These are phyloP conservation scores for Umbelopsis isabellina DNA, from an alignment of 192 early-diverging fungal genomes.

Conservation along the genomic window DNA sequence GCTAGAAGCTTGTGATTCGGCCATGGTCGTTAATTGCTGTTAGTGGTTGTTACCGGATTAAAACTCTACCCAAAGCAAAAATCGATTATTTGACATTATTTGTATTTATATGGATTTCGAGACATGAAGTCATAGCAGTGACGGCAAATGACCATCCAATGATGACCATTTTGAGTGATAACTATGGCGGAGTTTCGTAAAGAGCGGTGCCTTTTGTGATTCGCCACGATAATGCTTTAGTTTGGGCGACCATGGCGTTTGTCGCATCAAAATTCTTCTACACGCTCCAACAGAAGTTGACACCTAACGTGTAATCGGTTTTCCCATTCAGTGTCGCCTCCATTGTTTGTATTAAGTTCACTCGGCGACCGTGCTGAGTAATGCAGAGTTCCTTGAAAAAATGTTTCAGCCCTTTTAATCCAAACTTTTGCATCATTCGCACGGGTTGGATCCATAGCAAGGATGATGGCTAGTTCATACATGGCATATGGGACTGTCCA, in stretches of 20 bases:
- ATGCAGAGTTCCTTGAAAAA: constrained; percentile 8
- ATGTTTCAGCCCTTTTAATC: constrained; percentile 20
- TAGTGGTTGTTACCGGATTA: too few relatives aligned
- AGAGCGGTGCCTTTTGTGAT: too few relatives aligned
- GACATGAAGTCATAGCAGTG: too few relatives aligned
- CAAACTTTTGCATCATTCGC: constrained; percentile 24
- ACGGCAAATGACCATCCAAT: too few relatives aligned
- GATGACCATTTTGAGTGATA: too few relatives aligned
- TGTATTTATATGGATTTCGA: too few relatives aligned
- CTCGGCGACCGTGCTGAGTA: not conserved
- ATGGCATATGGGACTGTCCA: constrained; percentile 30
- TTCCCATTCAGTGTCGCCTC: constrained; percentile 35
- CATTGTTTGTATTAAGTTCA: not conserved
- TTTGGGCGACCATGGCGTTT: not conserved
- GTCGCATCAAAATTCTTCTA: constrained; percentile 21
- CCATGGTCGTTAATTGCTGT: too few relatives aligned
- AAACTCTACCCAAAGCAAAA: too few relatives aligned
- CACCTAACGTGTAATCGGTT: constrained; percentile 41
- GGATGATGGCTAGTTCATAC: constrained; percentile 32
- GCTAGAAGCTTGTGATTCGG: too few relatives aligned
- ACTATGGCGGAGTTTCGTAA: too few relatives aligned
- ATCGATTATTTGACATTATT: too few relatives aligned
- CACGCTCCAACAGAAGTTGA: constrained; percentile 34
- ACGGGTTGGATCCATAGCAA: constrained; percentile 21
- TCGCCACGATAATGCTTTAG: too few relatives aligned